Evolutionary conservation across 2,329 filamentous ascomycete genomes (phyloP).

Genomic region (Cladosporium sp.): DNA sequence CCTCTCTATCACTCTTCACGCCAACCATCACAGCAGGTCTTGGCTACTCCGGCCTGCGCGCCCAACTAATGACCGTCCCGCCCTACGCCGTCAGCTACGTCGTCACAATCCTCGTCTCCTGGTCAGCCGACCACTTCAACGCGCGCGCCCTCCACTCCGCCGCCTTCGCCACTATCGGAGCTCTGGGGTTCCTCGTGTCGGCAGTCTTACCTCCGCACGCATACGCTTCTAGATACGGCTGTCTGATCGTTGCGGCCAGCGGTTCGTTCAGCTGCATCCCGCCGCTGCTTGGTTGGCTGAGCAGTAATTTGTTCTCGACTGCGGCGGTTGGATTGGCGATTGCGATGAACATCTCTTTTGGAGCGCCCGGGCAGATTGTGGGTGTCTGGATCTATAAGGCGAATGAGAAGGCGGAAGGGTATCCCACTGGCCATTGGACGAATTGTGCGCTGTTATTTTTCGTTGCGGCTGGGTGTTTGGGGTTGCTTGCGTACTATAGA

Average conservation of each 20-base stretch:
- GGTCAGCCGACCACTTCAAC: constrained; percentile 61
- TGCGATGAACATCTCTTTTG: constrained; percentile 63
- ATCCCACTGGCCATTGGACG: constrained; percentile 67
- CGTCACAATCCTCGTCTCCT: constrained; percentile 44
- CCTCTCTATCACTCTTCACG: constrained; percentile 24
- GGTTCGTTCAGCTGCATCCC: constrained; percentile 67
- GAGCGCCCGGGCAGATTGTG: constrained; percentile 64
- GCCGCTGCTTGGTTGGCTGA: constrained; percentile 66
- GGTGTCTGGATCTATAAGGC: constrained; percentile 72
- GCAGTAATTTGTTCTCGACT: constrained; percentile 63
- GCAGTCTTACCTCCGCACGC: constrained; percentile 58
- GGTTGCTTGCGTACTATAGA: constrained; percentile 55
- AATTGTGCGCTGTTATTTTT: constrained; percentile 60
- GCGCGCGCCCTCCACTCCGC: constrained; percentile 52
- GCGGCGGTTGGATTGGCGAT: constrained; percentile 64
- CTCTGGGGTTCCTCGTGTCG: constrained; percentile 57
- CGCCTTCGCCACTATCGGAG: constrained; percentile 47
- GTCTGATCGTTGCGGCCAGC: constrained; percentile 62
- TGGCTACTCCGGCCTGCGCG: constrained; percentile 53
- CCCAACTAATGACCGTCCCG: constrained; percentile 32
- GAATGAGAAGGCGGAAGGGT: constrained; percentile 56
- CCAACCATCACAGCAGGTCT: constrained; percentile 58
- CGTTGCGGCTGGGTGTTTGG: constrained; percentile 52
- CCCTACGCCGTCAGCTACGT: constrained; percentile 37
- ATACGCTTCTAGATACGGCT: constrained; percentile 62